Evolutionary conservation across 176 grass and related monocot species (phyloP), one percentile per base, ranked within the genome.

Genomic region (Ananas comosus): DNA sequence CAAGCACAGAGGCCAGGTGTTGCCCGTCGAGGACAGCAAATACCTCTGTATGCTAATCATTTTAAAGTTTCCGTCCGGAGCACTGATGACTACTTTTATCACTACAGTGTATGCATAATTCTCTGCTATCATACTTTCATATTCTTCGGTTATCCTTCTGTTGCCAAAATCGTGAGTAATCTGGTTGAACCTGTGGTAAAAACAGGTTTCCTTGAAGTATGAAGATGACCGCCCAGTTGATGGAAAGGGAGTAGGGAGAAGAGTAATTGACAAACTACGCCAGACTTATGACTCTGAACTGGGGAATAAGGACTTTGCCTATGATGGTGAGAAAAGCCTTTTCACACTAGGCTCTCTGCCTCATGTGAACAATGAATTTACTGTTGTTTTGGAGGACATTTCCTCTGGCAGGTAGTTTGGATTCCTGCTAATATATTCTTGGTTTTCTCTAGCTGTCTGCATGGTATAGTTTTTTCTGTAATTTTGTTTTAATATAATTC

Each of bases 321-420:
- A 96, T 80, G 92, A 96, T 83, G 92, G 92, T 29, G 85, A 96
- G 68, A 91, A 96, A 61, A 91, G 80, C 51, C 72, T 96, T 7
- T 96, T 96, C 52, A 96, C 92, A 27, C 63, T 91, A 10, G 92
- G 92, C 33, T 66, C 88, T 56, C 92, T 96, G 24, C 92, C 88
- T 56, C 78, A 86, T 66, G 28, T 79, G 0, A 91, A 91, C 28
- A 88, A 86, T 5, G 92, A 91, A 48, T 96, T 96, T 23, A 83
- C 63, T 10, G 88, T 96, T 0, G 85, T 91, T 6, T 19, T 91
- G 1, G 85, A 91, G 49, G 92, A 96, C 3, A 4, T 85, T 9
- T 82, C 86, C n/a, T 92, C 73, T 16, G 79, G 79, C 67, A 92
- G 79, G 93, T 96, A 85, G 80, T 68, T 73, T 64, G 17, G 12